A percentile compares a stretch with the other conserved stretches of the same genome.
phyloP scores from a whole-genome alignment of 495 filamentous ascomycete genomes.

The Oleoguttula mirabilis region DNA sequence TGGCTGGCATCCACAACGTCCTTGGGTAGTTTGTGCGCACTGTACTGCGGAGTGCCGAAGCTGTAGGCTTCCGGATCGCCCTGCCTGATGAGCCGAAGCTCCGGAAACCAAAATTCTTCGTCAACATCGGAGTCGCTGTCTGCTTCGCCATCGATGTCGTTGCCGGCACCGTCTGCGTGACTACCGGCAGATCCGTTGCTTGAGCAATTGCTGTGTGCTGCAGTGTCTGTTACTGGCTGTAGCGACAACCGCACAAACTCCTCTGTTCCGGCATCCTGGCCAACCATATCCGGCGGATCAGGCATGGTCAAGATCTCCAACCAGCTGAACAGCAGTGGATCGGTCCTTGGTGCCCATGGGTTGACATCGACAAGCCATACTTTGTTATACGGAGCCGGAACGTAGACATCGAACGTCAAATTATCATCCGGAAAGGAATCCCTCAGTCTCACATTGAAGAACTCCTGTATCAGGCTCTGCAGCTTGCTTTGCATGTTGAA shows the following conservation, averaged over 20 bases:
- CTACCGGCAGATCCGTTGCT: neutral
- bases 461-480: conserved; percentile 47
- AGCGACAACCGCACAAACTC: conserved; percentile 19
- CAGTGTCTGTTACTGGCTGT: neutral
- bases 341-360: conserved; percentile 83
- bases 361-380: conserved; percentile 91
- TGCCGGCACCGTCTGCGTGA: neutral
- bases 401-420: conserved; percentile 85
- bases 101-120: conserved; percentile 52
- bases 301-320: conserved; percentile 64
- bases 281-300: conserved; percentile 35
- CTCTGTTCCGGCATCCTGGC: conserved; percentile 12
- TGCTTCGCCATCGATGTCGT: neutral
- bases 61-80: conserved; percentile 79
- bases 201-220: neutral
- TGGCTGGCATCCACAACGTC: conserved; percentile 87
- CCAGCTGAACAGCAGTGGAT: conserved; percentile 85
- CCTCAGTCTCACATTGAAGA: conserved; percentile 62
- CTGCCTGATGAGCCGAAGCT: conserved; percentile 67
- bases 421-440: conserved; percentile 68
- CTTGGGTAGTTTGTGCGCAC: conserved; percentile 86
- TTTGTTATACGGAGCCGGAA: conserved; percentile 62
- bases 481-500: conserved; percentile 51
- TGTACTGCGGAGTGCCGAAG: conserved; percentile 77
- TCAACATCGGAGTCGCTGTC: conserved; percentile 37